These are phyloP conservation scores for Penicillium chermesinum DNA, from an alignment of 495 filamentous ascomycete genomes.

Conservation along the genomic window DNA sequence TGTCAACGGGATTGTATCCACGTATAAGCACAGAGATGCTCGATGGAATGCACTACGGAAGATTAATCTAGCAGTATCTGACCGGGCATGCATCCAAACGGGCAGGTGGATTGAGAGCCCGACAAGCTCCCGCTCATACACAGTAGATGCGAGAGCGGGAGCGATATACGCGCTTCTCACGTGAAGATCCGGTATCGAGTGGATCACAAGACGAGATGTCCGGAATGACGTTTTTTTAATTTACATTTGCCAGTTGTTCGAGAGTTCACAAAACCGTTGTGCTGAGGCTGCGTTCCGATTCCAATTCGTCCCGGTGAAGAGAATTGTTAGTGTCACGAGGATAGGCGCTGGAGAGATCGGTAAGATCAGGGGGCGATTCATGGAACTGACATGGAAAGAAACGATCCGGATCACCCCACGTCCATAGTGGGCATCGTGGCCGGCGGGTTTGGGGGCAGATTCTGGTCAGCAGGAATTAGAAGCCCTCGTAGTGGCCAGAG, in stretches of 20 bases:
- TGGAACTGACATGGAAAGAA: constrained; percentile 7
- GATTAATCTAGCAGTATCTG: background rate
- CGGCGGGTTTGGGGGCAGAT: background rate
- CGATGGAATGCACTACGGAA: no score
- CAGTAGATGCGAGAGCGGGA: background rate
- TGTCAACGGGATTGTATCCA: background rate
- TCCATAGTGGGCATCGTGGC: constrained; percentile 5
- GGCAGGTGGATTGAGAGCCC: background rate
- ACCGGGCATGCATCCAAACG: background rate
- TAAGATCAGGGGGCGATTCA: background rate
- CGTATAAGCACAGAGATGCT: no score
- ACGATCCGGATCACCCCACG: constrained; percentile 27
- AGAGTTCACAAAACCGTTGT: no score
- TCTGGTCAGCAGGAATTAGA: constrained; percentile 9
- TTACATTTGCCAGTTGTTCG: no score
- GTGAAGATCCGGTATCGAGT: no score
- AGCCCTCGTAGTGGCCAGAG: constrained; percentile 5
- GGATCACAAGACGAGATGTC: no score
- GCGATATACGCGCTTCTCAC: background rate
- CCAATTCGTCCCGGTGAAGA: constrained; percentile 4
- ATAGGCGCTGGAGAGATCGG: background rate
- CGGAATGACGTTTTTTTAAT: no score
- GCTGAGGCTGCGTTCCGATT: no score
- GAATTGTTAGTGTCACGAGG: constrained; percentile 4
- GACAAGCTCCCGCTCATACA: no score